Conservation (phyloP, 331 rosid genomes). For the Pyracantha coccinea region DNA sequence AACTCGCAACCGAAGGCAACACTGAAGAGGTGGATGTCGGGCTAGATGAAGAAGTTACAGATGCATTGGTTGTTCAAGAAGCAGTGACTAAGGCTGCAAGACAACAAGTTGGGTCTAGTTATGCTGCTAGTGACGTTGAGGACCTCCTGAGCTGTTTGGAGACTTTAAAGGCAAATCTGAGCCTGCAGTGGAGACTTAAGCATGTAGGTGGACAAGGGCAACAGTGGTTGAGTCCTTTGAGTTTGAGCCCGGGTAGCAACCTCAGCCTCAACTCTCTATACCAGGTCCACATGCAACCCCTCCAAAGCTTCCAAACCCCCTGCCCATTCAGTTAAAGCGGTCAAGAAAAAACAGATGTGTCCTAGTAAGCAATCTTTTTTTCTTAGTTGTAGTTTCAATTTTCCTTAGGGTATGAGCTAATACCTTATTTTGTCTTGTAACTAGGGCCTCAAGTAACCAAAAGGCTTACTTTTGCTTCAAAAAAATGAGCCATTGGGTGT, state of each 20-base stretch:
- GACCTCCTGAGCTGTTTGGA: fast-evolving
- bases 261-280: fast-evolving
- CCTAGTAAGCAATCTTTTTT: too few species aligned
- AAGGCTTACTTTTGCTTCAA: too few species aligned
- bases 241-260: fast-evolving
- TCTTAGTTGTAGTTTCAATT: too few species aligned
- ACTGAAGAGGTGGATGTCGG: background rate
- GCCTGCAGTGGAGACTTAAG: fast-evolving
- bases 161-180: fast-evolving
- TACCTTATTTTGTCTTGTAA: fast-evolving
- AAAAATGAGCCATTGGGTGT: too few species aligned
- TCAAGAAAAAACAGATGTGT: too few species aligned
- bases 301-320: too few species aligned
- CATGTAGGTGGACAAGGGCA: fast-evolving
- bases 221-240: fast-evolving
- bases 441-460: too few species aligned
- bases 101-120: fast-evolving
- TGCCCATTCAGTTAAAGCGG: fast-evolving
- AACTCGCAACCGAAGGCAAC: too few species aligned
- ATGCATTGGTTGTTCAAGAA: fast-evolving
- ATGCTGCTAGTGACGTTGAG: fast-evolving
- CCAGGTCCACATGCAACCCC: fast-evolving
- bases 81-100: fast-evolving
- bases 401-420: too few species aligned
- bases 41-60: fast-evolving